Evolutionary conservation across 257 asterid genomes (phyloP).

Genomic region (Nicotiana tabacum): DNA sequence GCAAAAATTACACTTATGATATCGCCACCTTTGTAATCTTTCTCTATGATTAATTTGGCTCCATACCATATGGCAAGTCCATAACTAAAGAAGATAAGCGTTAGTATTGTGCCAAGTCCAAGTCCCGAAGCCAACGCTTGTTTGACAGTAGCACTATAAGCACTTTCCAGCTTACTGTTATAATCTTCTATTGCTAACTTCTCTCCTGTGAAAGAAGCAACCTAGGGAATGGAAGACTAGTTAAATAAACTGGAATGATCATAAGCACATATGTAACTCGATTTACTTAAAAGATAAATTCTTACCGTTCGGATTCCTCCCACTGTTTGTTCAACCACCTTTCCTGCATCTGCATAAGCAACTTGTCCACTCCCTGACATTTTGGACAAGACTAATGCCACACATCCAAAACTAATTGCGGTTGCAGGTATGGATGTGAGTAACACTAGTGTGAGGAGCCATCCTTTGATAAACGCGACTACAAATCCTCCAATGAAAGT

Average conservation of each 20-base stretch:
- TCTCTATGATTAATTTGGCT: slow-evolving; percentile 36
- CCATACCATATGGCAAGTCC: slow-evolving; percentile 69
- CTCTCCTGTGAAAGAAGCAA: slow-evolving; percentile 69
- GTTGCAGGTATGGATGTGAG: slow-evolving; percentile 38
- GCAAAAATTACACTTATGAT: slow-evolving; percentile 50
- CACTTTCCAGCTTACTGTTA: slow-evolving; percentile 33
- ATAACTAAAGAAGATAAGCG: slow-evolving; percentile 34
- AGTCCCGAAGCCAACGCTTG: slow-evolving; percentile 59
- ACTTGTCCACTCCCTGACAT: slow-evolving; percentile 48
- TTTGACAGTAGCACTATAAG: slow-evolving; percentile 32
- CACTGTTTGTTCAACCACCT: slow-evolving; percentile 63
- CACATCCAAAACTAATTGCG: slow-evolving; percentile 18
- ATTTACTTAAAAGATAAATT: not conserved
- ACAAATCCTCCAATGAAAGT: slow-evolving; percentile 55
- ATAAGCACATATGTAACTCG: not conserved
- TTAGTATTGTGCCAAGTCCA: slow-evolving; percentile 43
- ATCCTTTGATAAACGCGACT: slow-evolving; percentile 47
- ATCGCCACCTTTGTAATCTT: slow-evolving; percentile 45
- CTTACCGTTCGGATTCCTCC: slow-evolving; percentile 77
- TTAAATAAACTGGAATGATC: not conserved
- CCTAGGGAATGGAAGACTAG: slow-evolving; percentile 27
- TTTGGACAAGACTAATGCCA: slow-evolving; percentile 37
- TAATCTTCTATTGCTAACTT: slow-evolving; percentile 40
- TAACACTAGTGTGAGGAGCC: slow-evolving; percentile 49
- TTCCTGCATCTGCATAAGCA: slow-evolving; percentile 76